Base-by-base conservation (phyloP, 495 filamentous ascomycete genomes). In the Neurospora sp. region DNA sequence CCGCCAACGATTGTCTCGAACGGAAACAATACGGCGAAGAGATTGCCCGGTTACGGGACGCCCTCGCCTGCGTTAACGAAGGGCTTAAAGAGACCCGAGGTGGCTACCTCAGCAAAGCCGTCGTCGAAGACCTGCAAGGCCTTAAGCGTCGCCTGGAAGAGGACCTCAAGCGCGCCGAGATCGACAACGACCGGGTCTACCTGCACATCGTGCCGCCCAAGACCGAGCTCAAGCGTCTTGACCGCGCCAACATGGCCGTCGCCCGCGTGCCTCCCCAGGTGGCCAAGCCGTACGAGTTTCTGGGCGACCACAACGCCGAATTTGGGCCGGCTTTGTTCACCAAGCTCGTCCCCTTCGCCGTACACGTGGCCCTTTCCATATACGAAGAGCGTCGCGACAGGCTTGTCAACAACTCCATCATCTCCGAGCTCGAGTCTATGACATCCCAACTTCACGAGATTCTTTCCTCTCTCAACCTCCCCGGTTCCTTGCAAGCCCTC, bases 21-120 rank as follows among this genome's bases (percentile, higher is more conserved):
- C 97, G 95, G 86, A 88, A 91, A 70, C 96, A 92, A 77, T 99
- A 98, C 74, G 96, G 96, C 44, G 96, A 99, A 79, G 96, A 99
- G 84, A 93, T 99, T 23, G 94, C 96, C 0, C 86, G 96, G 14
- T 80, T 99, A 39, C 85, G 88, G 39, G 96, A 98, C 77, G 92
- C 92, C 72, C 85, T 97, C 71, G 84, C 87, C 4, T 97, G 94
- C 75, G 92, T 94, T 3, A 92, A 92, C 62, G 93, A 97, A 73
- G 96, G 93, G 0, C 80, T 98, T 71, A 96, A 92, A 79, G 95
- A 98, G 80, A 88, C 89, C 38, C 87, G 88, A 44, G 84, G 83
- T 9, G 83, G 83, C 39, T 97, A 95, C 84, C 88, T 99, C 46
- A 97, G 92, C 81, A 94, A 93, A 75, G 86, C 87, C 0, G 93